Evolutionary conservation across 345 rosid genomes (phyloP), one percentile per base, ranked within the genome.

Genomic region (Acer yangbiense): DNA sequence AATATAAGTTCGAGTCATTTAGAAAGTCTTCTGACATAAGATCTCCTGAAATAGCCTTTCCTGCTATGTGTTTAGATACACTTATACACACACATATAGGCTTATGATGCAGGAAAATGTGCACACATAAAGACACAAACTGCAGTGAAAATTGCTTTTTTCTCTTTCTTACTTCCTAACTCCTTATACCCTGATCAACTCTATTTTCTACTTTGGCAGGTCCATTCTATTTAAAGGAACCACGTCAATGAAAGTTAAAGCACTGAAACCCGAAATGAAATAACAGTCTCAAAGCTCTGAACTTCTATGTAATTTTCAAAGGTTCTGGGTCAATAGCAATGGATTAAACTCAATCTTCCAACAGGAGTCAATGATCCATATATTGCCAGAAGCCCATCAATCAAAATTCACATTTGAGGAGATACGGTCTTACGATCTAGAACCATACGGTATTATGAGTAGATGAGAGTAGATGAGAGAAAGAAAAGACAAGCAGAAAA

Each of bases 181-280:
- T 69, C 68, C 46, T 35, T 14, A 52, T 50, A 35, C 23, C 9
- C 69, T 66, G 48, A 66, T 65, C 48, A 66, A 66, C 69, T 39
- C 7, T 21, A 35, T 13, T 39, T 70, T 70, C 43, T 27, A 27
- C 6, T 13, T 70, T 60, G n/a, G 61, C 27, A 17, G 32, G 27
- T 6, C 7, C 23, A 70, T 70, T 46, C 73, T 69, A 23, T 50
- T 25, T 17, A 17, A 50, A 50, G 73, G n/a, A 39, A 3, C 29
- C 54, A 66, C 17, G 20, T 39, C 27, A 23, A 41, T 12, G 25
- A 44, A 54, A 44, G 18, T 48, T 54, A 43, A 68, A 27, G 68
- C 68, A 65, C 68, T 16, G 35, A 32, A 25, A 12, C 32, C 68
- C 32, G 3, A 64, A 64, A 3, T 29, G 41, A 7, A 65, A 1